A percentile compares a stretch with the other conserved stretches of the same genome.
Conservation (phyloP, 495 filamentous ascomycete species). For the Acidomyces sp. region DNA sequence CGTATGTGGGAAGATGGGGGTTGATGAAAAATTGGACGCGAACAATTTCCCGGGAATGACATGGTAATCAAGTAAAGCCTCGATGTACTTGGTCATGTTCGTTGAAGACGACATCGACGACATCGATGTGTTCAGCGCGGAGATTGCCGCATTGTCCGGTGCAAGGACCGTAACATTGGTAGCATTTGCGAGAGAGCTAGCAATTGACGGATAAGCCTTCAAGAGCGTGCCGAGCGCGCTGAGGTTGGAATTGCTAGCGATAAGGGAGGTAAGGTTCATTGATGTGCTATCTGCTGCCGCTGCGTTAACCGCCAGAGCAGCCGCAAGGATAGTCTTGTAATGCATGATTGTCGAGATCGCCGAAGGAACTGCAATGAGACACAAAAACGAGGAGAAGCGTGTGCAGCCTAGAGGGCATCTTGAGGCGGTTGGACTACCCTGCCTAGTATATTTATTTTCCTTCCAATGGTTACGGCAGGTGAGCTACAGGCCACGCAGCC, state of each 20-base stretch:
- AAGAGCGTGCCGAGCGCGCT: slow-evolving; percentile 36
- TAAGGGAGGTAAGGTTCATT: slow-evolving; percentile 27
- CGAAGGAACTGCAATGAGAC: too few species aligned
- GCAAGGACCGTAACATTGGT: slow-evolving; percentile 51
- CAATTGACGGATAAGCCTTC: slow-evolving; percentile 29
- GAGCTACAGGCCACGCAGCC: too few species aligned
- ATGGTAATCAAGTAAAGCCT: slow-evolving; percentile 50
- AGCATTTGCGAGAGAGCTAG: slow-evolving; percentile 30
- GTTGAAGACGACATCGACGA: slow-evolving; percentile 12
- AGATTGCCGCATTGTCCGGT: slow-evolving; percentile 47
- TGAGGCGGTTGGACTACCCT: too few species aligned
- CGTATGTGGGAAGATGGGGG: slow-evolving; percentile 42
- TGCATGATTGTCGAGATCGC: slow-evolving; percentile 25
- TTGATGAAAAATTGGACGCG: slow-evolving; percentile 30
- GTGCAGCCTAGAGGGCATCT: too few species aligned
- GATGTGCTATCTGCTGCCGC: slow-evolving; percentile 24
- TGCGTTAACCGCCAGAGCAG: slow-evolving; percentile 20
- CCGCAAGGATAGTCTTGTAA: slow-evolving; percentile 24
- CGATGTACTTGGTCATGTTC: slow-evolving; percentile 26
- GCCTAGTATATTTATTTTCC: too few species aligned
- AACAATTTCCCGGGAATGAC: slow-evolving; percentile 44
- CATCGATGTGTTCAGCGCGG: slow-evolving; percentile 26
- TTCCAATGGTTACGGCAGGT: too few species aligned
- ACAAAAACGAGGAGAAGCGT: too few species aligned
- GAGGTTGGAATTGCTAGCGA: slow-evolving; percentile 29